Evolutionary conservation across 768 basidiomycete species (phyloP), one percentile per base, ranked within the genome.

Genomic region (Phaeolepiota aurea): DNA sequence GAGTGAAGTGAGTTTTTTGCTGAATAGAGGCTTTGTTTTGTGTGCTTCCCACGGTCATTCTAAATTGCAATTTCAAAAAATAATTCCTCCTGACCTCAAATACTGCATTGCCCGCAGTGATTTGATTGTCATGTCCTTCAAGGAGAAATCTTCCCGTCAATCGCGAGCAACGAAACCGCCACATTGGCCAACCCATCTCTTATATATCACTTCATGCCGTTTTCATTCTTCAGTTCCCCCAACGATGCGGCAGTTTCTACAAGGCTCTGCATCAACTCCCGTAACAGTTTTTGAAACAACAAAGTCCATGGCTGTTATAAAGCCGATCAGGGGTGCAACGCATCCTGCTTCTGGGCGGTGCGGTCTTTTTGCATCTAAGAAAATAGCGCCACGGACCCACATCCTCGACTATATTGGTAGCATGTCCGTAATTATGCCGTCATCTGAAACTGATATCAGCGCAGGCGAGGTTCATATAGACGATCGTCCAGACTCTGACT

Each of bases 401-500:
- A 77, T 94, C 25, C 56, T 92, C 10, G 82, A 89, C 48, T 94
- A 94, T 49, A 61, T 84, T 18, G 74, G 70, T 68, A 50, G 31
- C 40, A 40, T 41, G 32, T 22, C 28, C 21, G 28, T 18, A 32
- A 10, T 34, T 7, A 11, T 30, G 15, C 40, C 12, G 15, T 21
- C 20, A 32, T 14, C 28, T 20, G 23, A 20, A 37, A 39, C 45
- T 50, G 20, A 54, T 20, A 15, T 20, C 12, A 34, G 31, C 36
- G 12, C 50, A 72, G 90, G 91, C 18, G 77, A 92, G 55, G 70
- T 93, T 14, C 92, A 97, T 55, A 77, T 77, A 49, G 78, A 91
- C 47, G 76, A 77, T 31, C 75, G 86, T 39, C 68, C 67, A 18
- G 61, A 71, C 21, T 85, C 85, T n/a, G 82, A 93, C 58, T 94